A percentile compares a stretch with the other conserved stretches of the same genome.
phyloP scores from a whole-genome alignment of 2,329 filamentous ascomycete genomes.

The Penicillium sp. region DNA sequence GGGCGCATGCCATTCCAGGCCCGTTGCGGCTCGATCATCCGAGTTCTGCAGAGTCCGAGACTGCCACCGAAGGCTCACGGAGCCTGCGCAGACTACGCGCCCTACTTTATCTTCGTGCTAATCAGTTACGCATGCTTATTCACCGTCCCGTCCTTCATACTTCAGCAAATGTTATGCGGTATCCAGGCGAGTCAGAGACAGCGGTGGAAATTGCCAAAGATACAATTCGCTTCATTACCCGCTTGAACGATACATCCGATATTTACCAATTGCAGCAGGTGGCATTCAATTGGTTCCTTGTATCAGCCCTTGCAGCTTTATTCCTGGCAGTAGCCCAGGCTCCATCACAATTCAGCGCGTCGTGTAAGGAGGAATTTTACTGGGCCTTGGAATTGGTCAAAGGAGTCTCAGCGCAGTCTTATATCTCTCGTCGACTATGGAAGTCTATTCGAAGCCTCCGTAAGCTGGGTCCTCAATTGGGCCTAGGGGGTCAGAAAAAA shows the following conservation, averaged over 20 bases:
- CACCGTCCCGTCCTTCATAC: conserved; percentile 81
- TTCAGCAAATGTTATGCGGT: conserved; percentile 69
- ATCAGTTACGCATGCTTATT: conserved; percentile 84
- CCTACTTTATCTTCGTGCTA: conserved; percentile 80
- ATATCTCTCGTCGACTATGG: conserved; percentile 61
- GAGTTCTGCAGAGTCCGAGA: conserved; percentile 40
- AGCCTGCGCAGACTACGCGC: conserved; percentile 71
- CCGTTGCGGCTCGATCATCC: conserved; percentile 59
- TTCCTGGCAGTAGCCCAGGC: conserved; percentile 63
- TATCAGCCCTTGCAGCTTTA: conserved; percentile 60
- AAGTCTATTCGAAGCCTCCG: conserved; percentile 60
- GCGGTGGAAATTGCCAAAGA: conserved; percentile 63
- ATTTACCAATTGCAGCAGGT: conserved; percentile 62
- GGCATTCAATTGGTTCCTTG: conserved; percentile 64
- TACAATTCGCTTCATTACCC: conserved; percentile 59
- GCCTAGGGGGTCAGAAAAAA: conserved; percentile 41
- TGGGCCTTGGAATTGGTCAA: conserved; percentile 63
- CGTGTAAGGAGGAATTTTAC: conserved; percentile 62
- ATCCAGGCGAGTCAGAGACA: conserved; percentile 67
- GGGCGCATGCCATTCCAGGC: conserved; percentile 70
- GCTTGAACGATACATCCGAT: conserved; percentile 59
- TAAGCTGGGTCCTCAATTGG: conserved; percentile 59
- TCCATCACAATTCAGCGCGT: conserved; percentile 55
- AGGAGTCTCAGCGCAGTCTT: conserved; percentile 58
- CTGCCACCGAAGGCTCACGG: conserved; percentile 50